Evolutionary conservation across 441 rosid genomes (phyloP).

Genomic region (Kokia cookei): DNA sequence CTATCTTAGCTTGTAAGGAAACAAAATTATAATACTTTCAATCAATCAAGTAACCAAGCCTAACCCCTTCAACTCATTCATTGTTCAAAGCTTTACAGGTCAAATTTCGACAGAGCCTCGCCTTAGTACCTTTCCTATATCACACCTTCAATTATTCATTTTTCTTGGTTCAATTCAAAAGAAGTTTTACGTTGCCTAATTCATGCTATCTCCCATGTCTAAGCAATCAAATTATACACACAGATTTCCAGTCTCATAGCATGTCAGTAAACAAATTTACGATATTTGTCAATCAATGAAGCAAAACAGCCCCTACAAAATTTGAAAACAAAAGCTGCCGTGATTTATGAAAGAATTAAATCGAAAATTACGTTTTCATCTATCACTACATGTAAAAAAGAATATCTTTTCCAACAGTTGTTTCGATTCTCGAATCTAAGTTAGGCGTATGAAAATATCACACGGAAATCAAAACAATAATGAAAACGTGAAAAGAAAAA

Average conservation of each 20-base stretch:
- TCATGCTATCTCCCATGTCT: neutral
- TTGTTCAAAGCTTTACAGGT: neutral
- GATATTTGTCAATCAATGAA: neutral
- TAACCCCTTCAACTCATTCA: neutral
- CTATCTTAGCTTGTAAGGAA: no score
- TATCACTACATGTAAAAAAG: neutral
- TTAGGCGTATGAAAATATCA: no score
- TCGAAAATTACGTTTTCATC: neutral
- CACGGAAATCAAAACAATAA: no score
- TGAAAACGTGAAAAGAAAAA: no score
- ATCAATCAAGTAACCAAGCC: neutral
- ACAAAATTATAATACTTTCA: neutral
- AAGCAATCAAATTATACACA: neutral
- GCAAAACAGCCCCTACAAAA: neutral
- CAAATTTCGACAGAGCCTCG: neutral
- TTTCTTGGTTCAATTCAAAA: neutral
- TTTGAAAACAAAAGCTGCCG: neutral
- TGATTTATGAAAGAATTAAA: neutral
- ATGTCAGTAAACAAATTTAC: neutral
- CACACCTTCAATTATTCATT: neutral
- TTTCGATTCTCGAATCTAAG: no score
- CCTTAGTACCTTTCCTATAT: neutral
- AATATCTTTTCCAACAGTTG: neutral
- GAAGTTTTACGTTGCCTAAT: neutral
- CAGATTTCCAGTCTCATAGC: neutral